Conservation (phyloP, 2,329 filamentous ascomycete species). For the Leptographium flavum region DNA sequence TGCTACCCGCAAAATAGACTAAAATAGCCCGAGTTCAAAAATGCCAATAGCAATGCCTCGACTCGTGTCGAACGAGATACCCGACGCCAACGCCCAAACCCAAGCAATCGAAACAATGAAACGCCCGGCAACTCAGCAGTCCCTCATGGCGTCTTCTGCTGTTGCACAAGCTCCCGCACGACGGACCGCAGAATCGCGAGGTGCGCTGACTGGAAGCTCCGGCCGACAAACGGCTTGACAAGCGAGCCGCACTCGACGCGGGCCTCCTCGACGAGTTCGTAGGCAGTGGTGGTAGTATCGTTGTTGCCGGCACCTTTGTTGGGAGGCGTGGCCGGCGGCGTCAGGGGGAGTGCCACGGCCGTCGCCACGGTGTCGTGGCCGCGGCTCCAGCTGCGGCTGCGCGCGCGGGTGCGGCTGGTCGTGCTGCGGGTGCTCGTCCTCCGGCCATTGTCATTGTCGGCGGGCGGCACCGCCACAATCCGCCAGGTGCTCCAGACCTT, state of each 20-base stretch:
- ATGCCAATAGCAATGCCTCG: no score
- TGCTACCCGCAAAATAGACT: no score
- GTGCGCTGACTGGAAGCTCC: slow-evolving; percentile 17
- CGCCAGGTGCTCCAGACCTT: slow-evolving; percentile 25
- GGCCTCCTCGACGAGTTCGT: slow-evolving; percentile 21
- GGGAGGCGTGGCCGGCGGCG: background rate
- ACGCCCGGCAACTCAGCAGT: no score
- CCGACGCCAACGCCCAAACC: no score
- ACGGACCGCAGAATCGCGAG: slow-evolving; percentile 19
- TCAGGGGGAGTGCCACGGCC: background rate
- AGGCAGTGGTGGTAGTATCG: slow-evolving; percentile 12
- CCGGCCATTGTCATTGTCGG: background rate
- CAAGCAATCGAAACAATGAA: no score
- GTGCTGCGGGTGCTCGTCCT: background rate
- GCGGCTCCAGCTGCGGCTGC: background rate
- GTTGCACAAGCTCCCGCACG: slow-evolving; percentile 13
- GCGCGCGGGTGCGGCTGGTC: background rate
- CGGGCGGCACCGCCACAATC: slow-evolving; percentile 10
- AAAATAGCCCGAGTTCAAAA: no score
- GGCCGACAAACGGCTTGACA: slow-evolving; percentile 20
- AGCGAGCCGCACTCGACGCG: slow-evolving; percentile 18
- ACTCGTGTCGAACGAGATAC: no score
- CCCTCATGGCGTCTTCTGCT: no score
- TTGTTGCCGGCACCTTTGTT: background rate
- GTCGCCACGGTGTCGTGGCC: background rate